phyloP scores from a whole-genome alignment of 2,329 filamentous ascomycete genomes.

The Claviceps arundinis region DNA sequence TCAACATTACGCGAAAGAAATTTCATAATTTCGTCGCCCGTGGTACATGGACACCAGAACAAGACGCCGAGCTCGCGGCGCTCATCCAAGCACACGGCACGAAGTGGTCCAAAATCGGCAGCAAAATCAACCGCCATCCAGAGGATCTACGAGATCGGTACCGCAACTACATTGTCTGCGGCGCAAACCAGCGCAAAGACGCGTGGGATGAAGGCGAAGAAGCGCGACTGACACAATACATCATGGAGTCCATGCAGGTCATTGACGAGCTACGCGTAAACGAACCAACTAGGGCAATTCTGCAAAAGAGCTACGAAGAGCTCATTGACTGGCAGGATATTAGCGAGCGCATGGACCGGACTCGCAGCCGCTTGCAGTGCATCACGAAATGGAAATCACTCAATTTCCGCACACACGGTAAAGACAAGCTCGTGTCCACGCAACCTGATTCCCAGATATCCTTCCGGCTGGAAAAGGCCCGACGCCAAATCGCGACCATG shows the following conservation, averaged over 20 bases:
- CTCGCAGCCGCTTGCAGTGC: slow-evolving; percentile 54
- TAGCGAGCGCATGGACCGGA: slow-evolving; percentile 46
- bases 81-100: slow-evolving; percentile 24
- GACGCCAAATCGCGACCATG: slow-evolving; percentile 28
- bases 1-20: slow-evolving; percentile 43
- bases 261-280: slow-evolving; percentile 28
- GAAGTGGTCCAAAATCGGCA: slow-evolving; percentile 50
- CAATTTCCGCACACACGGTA: slow-evolving; percentile 21
- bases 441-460: slow-evolving; percentile 21
- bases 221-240: slow-evolving; percentile 32
- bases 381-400: slow-evolving; percentile 49
- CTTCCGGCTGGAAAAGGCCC: slow-evolving; percentile 31
- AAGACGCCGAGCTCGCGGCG: slow-evolving; percentile 22
- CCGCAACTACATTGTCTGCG: slow-evolving; percentile 52
- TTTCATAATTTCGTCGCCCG: slow-evolving; percentile 52
- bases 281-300: slow-evolving; percentile 17
- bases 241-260: slow-evolving; percentile 37
- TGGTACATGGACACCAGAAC: slow-evolving; percentile 28
- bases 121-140: slow-evolving; percentile 48
- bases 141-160: slow-evolving; percentile 59
- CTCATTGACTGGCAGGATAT: slow-evolving; percentile 54
- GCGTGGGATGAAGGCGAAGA: slow-evolving; percentile 52
- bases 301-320: slow-evolving; percentile 32
- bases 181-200: slow-evolving; percentile 35
- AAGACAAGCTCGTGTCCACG: slow-evolving; percentile 19